Evolutionary conservation across 495 filamentous ascomycete genomes (phyloP).

Genomic region (Entonaema liquescens): DNA sequence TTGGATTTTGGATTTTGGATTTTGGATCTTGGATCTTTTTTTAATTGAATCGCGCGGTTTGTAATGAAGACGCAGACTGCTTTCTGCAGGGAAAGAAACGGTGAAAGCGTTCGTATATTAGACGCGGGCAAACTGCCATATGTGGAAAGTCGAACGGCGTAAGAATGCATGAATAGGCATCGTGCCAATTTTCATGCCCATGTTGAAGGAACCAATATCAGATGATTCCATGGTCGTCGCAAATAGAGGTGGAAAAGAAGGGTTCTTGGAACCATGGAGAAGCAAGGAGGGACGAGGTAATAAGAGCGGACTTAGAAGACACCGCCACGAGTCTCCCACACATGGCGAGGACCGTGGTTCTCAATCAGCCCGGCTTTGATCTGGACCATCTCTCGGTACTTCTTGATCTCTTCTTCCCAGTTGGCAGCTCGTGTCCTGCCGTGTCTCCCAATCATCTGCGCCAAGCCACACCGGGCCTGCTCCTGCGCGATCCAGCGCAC

Average conservation of each 20-base stretch:
- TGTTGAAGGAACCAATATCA: not conserved
- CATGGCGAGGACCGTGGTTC: conserved; percentile 7
- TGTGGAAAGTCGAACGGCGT: not conserved
- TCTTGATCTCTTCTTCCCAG: conserved; percentile 6
- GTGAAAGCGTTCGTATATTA: not conserved
- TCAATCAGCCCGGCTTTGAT: not conserved
- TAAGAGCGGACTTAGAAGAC: not conserved
- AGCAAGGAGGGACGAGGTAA: not conserved
- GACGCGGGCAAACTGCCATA: not conserved
- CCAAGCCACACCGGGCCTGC: conserved; percentile 5
- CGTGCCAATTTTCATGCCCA: not conserved
- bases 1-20: too few species aligned
- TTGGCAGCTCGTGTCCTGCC: not conserved
- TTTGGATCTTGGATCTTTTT: not conserved
- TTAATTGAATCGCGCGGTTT: not conserved
- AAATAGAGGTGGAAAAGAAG: not conserved
- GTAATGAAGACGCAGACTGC: not conserved
- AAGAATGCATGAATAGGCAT: not conserved
- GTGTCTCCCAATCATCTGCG: conserved; percentile 1
- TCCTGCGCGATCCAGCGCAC: not conserved
- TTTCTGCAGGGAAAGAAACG: not conserved
- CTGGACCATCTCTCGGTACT: conserved; percentile 1
- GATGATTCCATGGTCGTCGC: not conserved
- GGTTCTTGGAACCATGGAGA: not conserved
- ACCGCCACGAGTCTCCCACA: not conserved